phyloP scores from a whole-genome alignment of 2,329 filamentous ascomycete species.

The Bipolaris zeicola region DNA sequence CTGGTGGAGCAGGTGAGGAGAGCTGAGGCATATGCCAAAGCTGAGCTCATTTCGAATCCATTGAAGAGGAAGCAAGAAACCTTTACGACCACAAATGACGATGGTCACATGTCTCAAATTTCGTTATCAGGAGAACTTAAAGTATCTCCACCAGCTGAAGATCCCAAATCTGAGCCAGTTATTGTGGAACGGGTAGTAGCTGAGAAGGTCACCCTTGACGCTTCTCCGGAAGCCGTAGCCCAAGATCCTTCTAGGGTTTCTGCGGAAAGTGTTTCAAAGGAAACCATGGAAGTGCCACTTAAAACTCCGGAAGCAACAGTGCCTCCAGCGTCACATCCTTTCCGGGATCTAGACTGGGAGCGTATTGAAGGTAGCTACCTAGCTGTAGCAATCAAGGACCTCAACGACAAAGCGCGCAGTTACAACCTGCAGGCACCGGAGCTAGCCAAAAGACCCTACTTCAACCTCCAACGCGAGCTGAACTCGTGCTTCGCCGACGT shows the following conservation, averaged over 20 bases:
- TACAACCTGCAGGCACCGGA: constrained; percentile 97
- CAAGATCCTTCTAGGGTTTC: neutral
- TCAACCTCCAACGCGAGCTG: constrained; percentile 81
- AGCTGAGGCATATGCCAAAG: constrained; percentile 75
- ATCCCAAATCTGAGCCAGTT: constrained; percentile 13
- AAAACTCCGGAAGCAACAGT: constrained; percentile 29
- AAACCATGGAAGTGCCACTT: constrained; percentile 22
- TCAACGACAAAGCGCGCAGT: constrained; percentile 80
- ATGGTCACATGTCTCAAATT: constrained; percentile 57
- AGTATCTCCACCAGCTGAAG: constrained; percentile 20
- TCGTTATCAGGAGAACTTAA: constrained; percentile 54
- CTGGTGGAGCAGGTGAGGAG: constrained; percentile 73
- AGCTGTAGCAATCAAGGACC: constrained; percentile 72
- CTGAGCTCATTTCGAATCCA: constrained; percentile 72
- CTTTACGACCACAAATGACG: constrained; percentile 51
- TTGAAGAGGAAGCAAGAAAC: constrained; percentile 52
- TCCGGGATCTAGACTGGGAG: constrained; percentile 81
- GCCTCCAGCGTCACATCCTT: constrained; percentile 59
- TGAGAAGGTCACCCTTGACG: constrained; percentile 24
- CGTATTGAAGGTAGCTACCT: constrained; percentile 75
- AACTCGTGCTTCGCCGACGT: constrained; percentile 82
- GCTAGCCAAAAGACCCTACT: constrained; percentile 91
- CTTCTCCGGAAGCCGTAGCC: constrained; percentile 8
- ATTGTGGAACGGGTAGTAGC: constrained; percentile 39
- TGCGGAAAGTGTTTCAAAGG: constrained; percentile 13